Base-by-base conservation (phyloP, 2,329 filamentous ascomycete genomes). In the Ascomycota sp. region DNA sequence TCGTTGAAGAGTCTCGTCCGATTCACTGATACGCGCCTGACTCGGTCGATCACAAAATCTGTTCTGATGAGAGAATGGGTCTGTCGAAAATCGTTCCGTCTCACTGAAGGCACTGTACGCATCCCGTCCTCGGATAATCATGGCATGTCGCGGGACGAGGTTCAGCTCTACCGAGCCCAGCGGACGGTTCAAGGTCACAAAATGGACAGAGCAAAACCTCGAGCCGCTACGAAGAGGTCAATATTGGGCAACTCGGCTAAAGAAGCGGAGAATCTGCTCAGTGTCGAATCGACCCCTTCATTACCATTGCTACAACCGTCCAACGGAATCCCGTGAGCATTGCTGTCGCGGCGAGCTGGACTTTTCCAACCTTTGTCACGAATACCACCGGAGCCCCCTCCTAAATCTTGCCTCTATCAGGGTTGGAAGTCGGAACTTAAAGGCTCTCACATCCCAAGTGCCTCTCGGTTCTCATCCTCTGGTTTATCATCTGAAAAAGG, bases 141-240 rank as follows among this genome's bases (percentile, higher is more conserved):
- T 61, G 58, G 53, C 56, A 46, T 53, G 56, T 41, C 44, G 50
- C 32, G 51, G 48, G 42, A 45, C 44, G 35, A 50, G 50, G 32
- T 53, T 50, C 38, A 53, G 56, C 33, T 46, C 57, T 53, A 9
- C 41, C 50, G 33, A 49, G 53, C 34, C 50, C 56, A 38, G 45
- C 45, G 23, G 54, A 59, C 28, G 43, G 47, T 30, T 38, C 44
- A 38, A 41, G 48, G 33, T 38, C 43, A 8, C 43, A 44, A 33
- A 29, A 35, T 37, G 26, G 39, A 41, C 25, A 43, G 50, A 22
- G 25, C 35, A 25, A 33, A 30, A 25, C 23, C 28, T 20, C 30
- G 39, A 21, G 35, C 36, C 10, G 38, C 34, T 15, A 36, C 42
- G 19, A 42, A 42, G 8, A 44, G 42, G 30, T 33, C 42, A 23